Percentiles rank a stretch among this genome's conserved stretches.
Evolutionary conservation across 108 stramenopile species (phyloP).

Genomic region (Mediolabrus comicus): DNA sequence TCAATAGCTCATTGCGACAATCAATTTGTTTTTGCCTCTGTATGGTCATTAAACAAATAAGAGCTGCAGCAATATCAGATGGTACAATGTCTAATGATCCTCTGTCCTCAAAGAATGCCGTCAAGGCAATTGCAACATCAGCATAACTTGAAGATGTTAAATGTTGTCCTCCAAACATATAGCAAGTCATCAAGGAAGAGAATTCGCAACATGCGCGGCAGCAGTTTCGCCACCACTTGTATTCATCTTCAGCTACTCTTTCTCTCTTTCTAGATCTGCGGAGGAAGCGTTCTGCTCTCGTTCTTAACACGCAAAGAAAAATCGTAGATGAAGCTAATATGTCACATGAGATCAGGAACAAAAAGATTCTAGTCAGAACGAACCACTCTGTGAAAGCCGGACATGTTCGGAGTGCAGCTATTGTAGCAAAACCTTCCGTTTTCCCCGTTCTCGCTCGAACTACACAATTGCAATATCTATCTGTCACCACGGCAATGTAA

Average conservation of each 20-base stretch:
- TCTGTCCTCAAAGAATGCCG: constrained; percentile 79
- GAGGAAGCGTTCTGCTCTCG: constrained; percentile 1
- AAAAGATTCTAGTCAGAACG: background rate
- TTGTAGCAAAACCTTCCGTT: background rate
- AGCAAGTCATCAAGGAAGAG: constrained; percentile 67
- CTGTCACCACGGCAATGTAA: background rate
- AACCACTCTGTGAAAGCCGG: background rate
- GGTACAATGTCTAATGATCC: constrained; percentile 63
- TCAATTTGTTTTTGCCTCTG: constrained; percentile 53
- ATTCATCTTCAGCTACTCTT: constrained; percentile 48
- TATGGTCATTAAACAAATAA: constrained; percentile 43
- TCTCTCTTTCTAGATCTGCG: constrained; percentile 2
- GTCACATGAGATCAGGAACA: constrained; percentile 22
- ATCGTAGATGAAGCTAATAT: constrained; percentile 8
- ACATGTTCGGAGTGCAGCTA: background rate
- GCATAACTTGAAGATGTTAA: constrained; percentile 51
- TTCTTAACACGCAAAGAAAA: constrained; percentile 3
- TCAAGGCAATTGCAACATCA: constrained; percentile 73
- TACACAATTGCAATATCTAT: constrained; percentile 17
- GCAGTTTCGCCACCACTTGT: constrained; percentile 57
- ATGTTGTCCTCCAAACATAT: constrained; percentile 81
- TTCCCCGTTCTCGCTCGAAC: background rate
- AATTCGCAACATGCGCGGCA: constrained; percentile 57
- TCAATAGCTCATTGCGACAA: constrained; percentile 19
- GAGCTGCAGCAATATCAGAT: constrained; percentile 48